phyloP scores from a whole-genome alignment of 164 flowering plant species.

The Berberis thunbergii region DNA sequence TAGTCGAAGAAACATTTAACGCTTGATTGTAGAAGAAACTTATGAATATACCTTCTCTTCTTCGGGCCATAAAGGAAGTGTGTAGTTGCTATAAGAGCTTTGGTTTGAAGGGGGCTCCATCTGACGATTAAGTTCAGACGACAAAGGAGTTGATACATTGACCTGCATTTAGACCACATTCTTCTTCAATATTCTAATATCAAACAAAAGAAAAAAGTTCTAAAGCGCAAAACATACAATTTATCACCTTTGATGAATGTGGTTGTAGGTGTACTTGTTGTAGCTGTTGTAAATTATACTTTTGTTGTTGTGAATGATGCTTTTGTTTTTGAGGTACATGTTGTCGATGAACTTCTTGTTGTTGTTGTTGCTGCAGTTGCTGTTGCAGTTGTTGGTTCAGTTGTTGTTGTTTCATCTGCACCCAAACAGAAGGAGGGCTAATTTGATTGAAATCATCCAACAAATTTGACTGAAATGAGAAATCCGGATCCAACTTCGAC shows the following conservation, averaged over 20 bases:
- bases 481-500: conserved; percentile 25
- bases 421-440: conserved; percentile 14
- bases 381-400: background rate
- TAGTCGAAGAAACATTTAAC: background rate
- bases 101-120: conserved; percentile 99
- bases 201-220: background rate
- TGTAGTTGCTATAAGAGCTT: conserved; percentile 40
- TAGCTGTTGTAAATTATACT: background rate
- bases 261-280: conserved; percentile 14
- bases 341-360: too few relatives aligned
- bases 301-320: too few relatives aligned
- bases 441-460: conserved; percentile 21
- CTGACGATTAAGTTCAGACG: conserved; percentile 40
- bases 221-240: background rate
- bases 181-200: background rate
- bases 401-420: conserved; percentile 8
- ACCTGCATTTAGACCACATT: conserved; percentile 30
- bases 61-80: conserved; percentile 29
- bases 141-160: conserved; percentile 37
- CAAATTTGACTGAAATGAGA: conserved; percentile 15
- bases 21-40: background rate
- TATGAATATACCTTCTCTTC: conserved; percentile 47
- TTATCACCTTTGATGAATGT: conserved; percentile 7
- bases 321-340: too few relatives aligned
- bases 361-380: too few relatives aligned